phyloP scores from a whole-genome alignment of 2,329 filamentous ascomycete genomes.

The Knoxdaviesia proteae region DNA sequence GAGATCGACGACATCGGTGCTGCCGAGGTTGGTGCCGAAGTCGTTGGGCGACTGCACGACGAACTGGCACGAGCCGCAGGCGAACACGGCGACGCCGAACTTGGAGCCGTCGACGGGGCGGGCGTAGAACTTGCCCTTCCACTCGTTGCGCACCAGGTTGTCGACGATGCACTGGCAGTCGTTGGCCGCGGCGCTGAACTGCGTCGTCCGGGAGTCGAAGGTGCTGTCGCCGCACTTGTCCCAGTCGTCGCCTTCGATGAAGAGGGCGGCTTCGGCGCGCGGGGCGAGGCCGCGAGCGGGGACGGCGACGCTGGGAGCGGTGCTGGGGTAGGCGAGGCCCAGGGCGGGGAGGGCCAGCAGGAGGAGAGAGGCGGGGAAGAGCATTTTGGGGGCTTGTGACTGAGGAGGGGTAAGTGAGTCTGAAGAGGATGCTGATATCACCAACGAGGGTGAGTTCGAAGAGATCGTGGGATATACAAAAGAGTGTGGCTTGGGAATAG shows the following conservation, averaged over 20 bases:
- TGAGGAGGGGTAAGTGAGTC: no score
- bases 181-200: slow-evolving; percentile 1
- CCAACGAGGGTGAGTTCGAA: no score
- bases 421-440: no score
- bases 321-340: neutral
- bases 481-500: no score
- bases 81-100: slow-evolving; percentile 1
- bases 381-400: neutral
- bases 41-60: slow-evolving; percentile 1
- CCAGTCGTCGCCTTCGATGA: slow-evolving; percentile 1
- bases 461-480: no score
- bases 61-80: slow-evolving; percentile 3
- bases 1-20: slow-evolving; percentile 1
- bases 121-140: slow-evolving; percentile 2
- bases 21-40: slow-evolving; percentile 2
- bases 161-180: slow-evolving; percentile 4
- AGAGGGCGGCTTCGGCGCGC: neutral
- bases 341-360: neutral
- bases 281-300: no score
- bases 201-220: slow-evolving; percentile 2
- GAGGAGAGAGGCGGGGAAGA: neutral
- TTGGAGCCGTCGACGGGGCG: slow-evolving; percentile 3
- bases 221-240: slow-evolving; percentile 1
- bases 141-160: neutral
- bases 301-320: neutral